Conservation (phyloP, 768 basidiomycete genomes). For the Naematelia aurantialba region DNA sequence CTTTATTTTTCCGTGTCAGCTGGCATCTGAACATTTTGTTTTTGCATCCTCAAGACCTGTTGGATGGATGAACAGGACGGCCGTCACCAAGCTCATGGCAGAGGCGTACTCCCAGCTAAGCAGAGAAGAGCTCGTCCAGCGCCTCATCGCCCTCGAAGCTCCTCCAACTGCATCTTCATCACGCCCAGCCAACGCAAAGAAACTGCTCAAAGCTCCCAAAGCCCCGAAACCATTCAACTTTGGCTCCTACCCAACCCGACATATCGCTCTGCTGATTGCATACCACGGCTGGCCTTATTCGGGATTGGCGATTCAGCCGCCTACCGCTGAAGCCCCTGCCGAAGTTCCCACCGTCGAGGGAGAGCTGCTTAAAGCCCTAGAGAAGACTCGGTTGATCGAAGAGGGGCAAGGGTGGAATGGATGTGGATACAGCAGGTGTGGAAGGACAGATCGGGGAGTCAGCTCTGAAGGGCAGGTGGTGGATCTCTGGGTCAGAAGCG, state of each 20-base stretch:
- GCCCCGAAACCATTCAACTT: conserved; percentile 60
- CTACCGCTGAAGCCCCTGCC: conserved; percentile 3
- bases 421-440: conserved; percentile 86
- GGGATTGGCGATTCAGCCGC: conserved; percentile 74
- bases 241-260: conserved; percentile 66
- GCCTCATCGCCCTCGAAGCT: conserved; percentile 60
- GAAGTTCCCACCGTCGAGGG: conserved; percentile 81
- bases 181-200: background rate
- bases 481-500: conserved; percentile 82
- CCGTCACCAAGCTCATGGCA: background rate
- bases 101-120: conserved; percentile 58
- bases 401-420: conserved; percentile 70
- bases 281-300: conserved; percentile 91
- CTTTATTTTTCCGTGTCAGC: too few species aligned
- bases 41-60: background rate
- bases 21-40: background rate
- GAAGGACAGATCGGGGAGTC: conserved; percentile 91
- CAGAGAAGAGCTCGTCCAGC: conserved; percentile 67
- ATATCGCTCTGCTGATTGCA: conserved; percentile 89
- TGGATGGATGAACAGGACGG: background rate
- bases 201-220: background rate
- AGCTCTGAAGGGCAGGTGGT: conserved; percentile 92
- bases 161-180: conserved; percentile 11
- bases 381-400: conserved; percentile 73
- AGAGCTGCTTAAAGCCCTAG: conserved; percentile 74